Base-by-base conservation (phyloP, 2,329 filamentous ascomycete genomes). In the Cladorrhinum sp. region DNA sequence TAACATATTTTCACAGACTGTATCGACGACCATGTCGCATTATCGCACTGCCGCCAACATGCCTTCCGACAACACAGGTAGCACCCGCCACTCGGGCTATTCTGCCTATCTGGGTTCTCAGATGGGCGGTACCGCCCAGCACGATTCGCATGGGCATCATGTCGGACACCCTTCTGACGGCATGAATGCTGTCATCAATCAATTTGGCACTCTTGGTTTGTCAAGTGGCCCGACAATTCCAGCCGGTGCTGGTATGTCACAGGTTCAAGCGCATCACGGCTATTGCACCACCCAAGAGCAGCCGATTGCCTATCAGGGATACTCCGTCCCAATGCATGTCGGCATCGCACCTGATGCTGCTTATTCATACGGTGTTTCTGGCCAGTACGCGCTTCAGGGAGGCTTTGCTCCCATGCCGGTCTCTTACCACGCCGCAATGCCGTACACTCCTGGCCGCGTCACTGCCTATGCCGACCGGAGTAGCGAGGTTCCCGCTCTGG, bases 401-500 rank as follows among this genome's bases (percentile, higher is more conserved):
- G 64, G 65, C 46, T 72, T 68, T 69, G 71, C 68, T 61, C 66
- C 67, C 65, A 68, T 72, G 65, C 70, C 68, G 9, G 60, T 74
- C 9, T 72, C 72, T 3, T 76, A 75, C 62, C 70, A 73, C 9
- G 42, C 81, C 33, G 71, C 81, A 46, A 70, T 82, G 68, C 82
- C 82, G 2, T 83, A 78, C 69, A 83, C 82, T 12, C 80, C 83
- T 20, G 80, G 78, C n/a, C 80, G 82, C 18, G 70, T 78, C 30
- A 72, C 75, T 30, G 71, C 74, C 7, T 71, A 76, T 18, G 76
- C 78, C 46, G 77, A 81, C 62, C 81, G 80, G 30, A 78, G 79
- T 55, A 77, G 64, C 52, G 82, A 87, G 36, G 81, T 87, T 57
- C 86, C 86, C 18, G 82, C 79, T 30, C 76, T 88, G 28, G 85